Conservation (phyloP, 352 stramenopile genomes). For the Phytophthora sp. region DNA sequence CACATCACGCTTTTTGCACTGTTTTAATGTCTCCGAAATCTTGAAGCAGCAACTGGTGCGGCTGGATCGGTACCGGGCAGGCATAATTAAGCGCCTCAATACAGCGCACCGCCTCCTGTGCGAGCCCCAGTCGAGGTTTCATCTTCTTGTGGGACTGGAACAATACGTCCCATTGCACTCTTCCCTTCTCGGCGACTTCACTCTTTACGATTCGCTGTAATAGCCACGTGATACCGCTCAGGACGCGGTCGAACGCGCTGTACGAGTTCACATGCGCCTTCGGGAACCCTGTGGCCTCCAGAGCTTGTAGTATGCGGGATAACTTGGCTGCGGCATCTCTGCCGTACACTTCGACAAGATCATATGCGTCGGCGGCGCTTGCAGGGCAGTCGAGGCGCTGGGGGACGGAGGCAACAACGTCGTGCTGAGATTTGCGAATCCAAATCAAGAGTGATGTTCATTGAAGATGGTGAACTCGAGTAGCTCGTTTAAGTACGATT, state of each 20-base stretch:
- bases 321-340: constrained; percentile 43
- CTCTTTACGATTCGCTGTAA: constrained; percentile 63
- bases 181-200: constrained; percentile 44
- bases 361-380: constrained; percentile 31
- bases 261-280: constrained; percentile 52
- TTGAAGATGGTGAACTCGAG: constrained; percentile 7
- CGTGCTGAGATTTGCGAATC: constrained; percentile 32
- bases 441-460: constrained; percentile 14
- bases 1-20: constrained; percentile 56
- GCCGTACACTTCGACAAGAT: constrained; percentile 46
- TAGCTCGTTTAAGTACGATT: background rate
- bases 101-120: constrained; percentile 59
- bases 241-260: constrained; percentile 68
- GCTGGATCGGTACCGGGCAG: constrained; percentile 53
- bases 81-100: constrained; percentile 45
- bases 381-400: background rate
- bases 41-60: constrained; percentile 79
- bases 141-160: constrained; percentile 73
- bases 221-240: constrained; percentile 65
- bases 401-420: constrained; percentile 18
- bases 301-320: constrained; percentile 33
- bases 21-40: constrained; percentile 76
- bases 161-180: constrained; percentile 72
- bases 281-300: constrained; percentile 49
- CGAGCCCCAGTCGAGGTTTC: constrained; percentile 69